Evolutionary conservation across 2,329 filamentous ascomycete genomes (phyloP), one percentile per base, ranked within the genome.

Genomic region (Akanthomyces dipterigenus): DNA sequence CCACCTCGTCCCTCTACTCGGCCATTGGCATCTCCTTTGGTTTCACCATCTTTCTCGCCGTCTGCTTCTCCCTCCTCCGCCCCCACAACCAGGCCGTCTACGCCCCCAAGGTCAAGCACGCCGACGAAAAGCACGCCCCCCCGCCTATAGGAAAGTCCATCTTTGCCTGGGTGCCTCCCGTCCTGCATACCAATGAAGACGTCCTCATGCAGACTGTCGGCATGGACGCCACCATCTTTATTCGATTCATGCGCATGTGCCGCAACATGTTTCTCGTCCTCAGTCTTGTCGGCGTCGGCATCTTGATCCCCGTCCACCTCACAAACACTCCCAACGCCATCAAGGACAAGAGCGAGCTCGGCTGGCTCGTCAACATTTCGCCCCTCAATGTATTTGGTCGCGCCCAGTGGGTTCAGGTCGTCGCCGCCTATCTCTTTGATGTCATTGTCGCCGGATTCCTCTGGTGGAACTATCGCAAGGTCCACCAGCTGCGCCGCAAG

Each of bases 21-120:
- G 91, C 93, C 54, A 77, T 98, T 49, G 89, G 80, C 65, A 91
- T 89, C 24, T 96, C 93, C 3, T 71, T 97, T 49, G 89, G 85
- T 60, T 79, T 95, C 70, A 91, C 91, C 9, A 70, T 83, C 64
- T 80, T 87, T 67, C 87, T 96, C 67, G 87, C 91, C 64, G 72
- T 96, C 62, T 76, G 87, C 65, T 99, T 98, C 81, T 96, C 91
- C 64, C 79, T 97, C 68, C 80, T 98, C 60, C 90, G 95, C 63
- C 95, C 95, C 5, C 92, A 93, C 75, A 93, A 98, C 74, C 89
- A 88, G 61, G 84, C 93, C 67, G 91, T 99, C 53, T 99, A 99
- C 76, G 93, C 95, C 3, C 95, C 95, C 45, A 93, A 96, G 72
- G 81, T 96, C 54, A 96, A 96, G 73, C 88, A 97, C 79, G 89